Percentiles rank a stretch among this genome's conserved stretches.
Conservation (phyloP, 78 protist species). For the Tieghemostelium lacteum region DNA sequence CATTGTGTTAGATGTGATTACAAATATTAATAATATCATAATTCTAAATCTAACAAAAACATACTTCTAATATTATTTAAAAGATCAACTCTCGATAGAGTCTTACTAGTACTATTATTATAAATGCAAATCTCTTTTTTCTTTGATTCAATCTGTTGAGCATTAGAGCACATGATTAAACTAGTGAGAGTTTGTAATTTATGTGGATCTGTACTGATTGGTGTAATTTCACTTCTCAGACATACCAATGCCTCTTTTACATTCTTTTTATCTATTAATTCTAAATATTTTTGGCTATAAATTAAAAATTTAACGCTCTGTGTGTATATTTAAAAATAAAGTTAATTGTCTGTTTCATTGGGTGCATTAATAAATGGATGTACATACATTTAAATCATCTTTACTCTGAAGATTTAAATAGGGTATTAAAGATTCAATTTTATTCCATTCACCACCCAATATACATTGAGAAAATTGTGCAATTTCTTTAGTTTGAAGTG, state of each 20-base stretch:
- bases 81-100: conserved; percentile 38
- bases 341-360: background rate
- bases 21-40: background rate
- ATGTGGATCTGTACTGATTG: conserved; percentile 4
- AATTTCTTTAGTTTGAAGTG: conserved; percentile 53
- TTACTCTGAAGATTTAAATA: conserved; percentile 37
- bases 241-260: conserved; percentile 52
- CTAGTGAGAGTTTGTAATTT: conserved; percentile 59
- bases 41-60: background rate
- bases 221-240: conserved; percentile 79
- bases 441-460: conserved; percentile 56
- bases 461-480: conserved; percentile 31
- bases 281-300: conserved; percentile 82
- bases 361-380: background rate
- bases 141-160: background rate
- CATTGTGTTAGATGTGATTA: background rate
- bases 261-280: conserved; percentile 60
- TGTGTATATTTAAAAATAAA: background rate
- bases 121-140: no score
- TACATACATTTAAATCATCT: background rate
- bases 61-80: conserved; percentile 64
- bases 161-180: conserved; percentile 56
- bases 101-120: background rate
- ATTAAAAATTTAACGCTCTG: conserved; percentile 64
- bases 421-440: conserved; percentile 33